Percentiles rank a stretch among this genome's conserved stretches.
Evolutionary conservation across 2,329 filamentous ascomycete species (phyloP).

Genomic region (Fusarium oligoseptatum): DNA sequence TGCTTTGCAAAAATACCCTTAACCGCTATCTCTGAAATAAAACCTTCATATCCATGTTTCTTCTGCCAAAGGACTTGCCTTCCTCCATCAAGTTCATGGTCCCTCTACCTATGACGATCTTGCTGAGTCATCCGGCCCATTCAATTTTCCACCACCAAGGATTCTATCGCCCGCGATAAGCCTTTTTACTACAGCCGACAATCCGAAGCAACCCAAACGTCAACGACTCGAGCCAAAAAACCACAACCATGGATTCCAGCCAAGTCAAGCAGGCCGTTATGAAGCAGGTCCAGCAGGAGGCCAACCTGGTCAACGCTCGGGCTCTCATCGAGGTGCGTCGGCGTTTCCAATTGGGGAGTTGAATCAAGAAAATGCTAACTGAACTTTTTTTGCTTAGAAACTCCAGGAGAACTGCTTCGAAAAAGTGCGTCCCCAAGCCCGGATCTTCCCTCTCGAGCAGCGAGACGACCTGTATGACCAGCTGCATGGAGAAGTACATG

Average conservation of each 20-base stretch:
- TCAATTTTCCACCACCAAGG: slow-evolving; percentile 24
- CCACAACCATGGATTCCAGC: slow-evolving; percentile 68
- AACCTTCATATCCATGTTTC: neutral
- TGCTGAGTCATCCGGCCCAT: slow-evolving; percentile 39
- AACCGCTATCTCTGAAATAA: neutral
- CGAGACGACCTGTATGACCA: slow-evolving; percentile 78
- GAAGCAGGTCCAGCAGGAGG: slow-evolving; percentile 73
- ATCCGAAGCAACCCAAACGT: slow-evolving; percentile 20
- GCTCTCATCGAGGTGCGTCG: slow-evolving; percentile 74
- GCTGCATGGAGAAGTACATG: slow-evolving; percentile 91
- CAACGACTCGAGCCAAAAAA: slow-evolving; percentile 33
- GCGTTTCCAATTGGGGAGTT: neutral
- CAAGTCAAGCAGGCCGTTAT: slow-evolving; percentile 72
- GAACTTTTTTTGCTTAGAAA: slow-evolving; percentile 65
- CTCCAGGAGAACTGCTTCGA: slow-evolving; percentile 87
- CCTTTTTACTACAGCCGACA: slow-evolving; percentile 24
- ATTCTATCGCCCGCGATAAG: slow-evolving; percentile 18
- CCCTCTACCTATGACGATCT: neutral
- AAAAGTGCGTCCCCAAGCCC: slow-evolving; percentile 78
- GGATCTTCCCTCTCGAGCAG: slow-evolving; percentile 74
- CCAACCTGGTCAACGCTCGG: slow-evolving; percentile 76
- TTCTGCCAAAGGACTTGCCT: neutral
- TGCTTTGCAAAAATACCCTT: neutral
- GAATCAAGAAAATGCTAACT: slow-evolving; percentile 1
- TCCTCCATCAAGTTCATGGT: neutral